A percentile compares a stretch with the other conserved stretches of the same genome.
These are phyloP conservation scores for Annulohypoxylon stygium DNA, from an alignment of 495 filamentous ascomycete genomes.

Conservation along the genomic window DNA sequence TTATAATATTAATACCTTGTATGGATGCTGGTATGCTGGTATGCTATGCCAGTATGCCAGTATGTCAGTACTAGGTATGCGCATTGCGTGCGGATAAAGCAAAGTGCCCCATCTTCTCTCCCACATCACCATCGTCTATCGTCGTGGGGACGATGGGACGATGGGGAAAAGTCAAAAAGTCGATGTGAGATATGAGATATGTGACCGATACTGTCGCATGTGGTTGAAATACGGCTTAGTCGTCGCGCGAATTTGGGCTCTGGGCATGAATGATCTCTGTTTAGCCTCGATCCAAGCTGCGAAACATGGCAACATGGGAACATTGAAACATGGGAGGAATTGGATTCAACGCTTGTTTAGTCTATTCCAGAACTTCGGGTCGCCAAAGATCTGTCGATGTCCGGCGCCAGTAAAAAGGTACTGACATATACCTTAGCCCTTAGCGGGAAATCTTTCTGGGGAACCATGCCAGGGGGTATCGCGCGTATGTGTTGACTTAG, in stretches of 20 bases:
- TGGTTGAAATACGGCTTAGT: conserved; percentile 43
- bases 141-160: conserved; percentile 9
- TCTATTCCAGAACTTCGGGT: conserved; percentile 53
- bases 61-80: neutral
- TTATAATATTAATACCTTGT: conserved; percentile 9
- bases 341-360: conserved; percentile 54
- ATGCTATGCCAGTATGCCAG: neutral
- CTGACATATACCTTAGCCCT: conserved; percentile 53
- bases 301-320: conserved; percentile 31
- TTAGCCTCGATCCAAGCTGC: conserved; percentile 47
- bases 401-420: conserved; percentile 45
- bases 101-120: conserved; percentile 5
- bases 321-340: conserved; percentile 39
- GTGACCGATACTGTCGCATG: conserved; percentile 31
- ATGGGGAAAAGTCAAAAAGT: neutral
- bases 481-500: conserved; percentile 16
- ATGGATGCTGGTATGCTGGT: neutral
- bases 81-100: conserved; percentile 20
- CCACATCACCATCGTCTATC: conserved; percentile 4
- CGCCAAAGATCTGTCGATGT: conserved; percentile 51
- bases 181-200: conserved; percentile 21
- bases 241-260: conserved; percentile 32
- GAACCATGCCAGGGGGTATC: conserved; percentile 45
- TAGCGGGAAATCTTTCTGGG: conserved; percentile 55
- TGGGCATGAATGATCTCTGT: conserved; percentile 47